phyloP scores from a whole-genome alignment of 768 basidiomycete species.

The Paxillus rubicundulus region DNA sequence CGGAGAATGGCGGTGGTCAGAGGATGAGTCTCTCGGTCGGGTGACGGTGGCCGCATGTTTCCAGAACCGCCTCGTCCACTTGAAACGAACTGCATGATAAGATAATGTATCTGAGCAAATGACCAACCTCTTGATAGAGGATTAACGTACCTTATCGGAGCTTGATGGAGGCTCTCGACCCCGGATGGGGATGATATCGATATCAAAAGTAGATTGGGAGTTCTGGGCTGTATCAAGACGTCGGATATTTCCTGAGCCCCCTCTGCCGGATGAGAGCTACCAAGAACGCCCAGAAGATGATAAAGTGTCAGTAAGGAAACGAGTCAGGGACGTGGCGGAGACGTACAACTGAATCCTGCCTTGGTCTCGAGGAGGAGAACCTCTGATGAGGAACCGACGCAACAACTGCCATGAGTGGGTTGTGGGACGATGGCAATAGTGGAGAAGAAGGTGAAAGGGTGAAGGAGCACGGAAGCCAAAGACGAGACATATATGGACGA shows the following conservation, averaged over 20 bases:
- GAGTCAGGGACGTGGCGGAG: neutral
- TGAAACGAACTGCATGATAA: constrained; percentile 13
- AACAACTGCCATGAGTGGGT: neutral
- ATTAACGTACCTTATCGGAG: neutral
- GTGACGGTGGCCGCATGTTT: constrained; percentile 15
- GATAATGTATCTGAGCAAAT: neutral
- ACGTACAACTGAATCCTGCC: constrained; percentile 16
- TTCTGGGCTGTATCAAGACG: neutral
- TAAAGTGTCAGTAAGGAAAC: neutral
- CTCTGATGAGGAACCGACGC: neutral
- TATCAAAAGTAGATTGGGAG: neutral
- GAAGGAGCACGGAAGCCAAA: too few relatives aligned
- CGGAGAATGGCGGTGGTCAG: constrained; percentile 24
- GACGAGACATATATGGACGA: constrained; percentile 18
- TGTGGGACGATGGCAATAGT: neutral
- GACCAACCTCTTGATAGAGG: neutral
- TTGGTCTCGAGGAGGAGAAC: constrained; percentile 1
- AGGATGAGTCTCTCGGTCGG: constrained; percentile 15
- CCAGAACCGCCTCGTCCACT: constrained; percentile 26
- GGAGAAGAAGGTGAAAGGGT: neutral
- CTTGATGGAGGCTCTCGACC: neutral
- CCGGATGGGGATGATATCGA: neutral
- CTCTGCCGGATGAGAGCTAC: constrained; percentile 22
- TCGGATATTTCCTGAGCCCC: constrained; percentile 24
- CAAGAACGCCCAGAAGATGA: neutral